Percentiles rank a stretch among this genome's conserved stretches.
phyloP scores from a whole-genome alignment of 306 rosid species.

The Prunus davidiana region DNA sequence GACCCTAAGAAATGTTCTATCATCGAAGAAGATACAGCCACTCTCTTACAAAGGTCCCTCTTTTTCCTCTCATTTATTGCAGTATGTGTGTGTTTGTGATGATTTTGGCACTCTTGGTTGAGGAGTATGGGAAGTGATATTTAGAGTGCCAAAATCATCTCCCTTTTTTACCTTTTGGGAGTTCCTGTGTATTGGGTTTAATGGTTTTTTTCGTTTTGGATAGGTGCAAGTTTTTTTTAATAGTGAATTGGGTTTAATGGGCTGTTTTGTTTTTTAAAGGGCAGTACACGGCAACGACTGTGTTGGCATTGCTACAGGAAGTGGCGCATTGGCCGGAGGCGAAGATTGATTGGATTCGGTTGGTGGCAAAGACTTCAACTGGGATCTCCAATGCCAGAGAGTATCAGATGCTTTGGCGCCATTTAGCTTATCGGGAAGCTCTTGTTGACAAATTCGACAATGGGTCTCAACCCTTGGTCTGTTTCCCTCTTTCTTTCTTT shows the following conservation, averaged over 20 bases:
- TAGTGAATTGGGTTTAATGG: neutral
- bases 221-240: neutral
- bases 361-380: slow-evolving; percentile 65
- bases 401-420: slow-evolving; percentile 91
- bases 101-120: neutral
- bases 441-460: slow-evolving; percentile 41
- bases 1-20: slow-evolving; percentile 35
- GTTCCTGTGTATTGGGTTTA: neutral
- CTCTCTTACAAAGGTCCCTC: slow-evolving; percentile 47
- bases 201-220: neutral
- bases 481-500: slow-evolving; percentile 7
- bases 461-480: slow-evolving; percentile 57
- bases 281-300: slow-evolving; percentile 51
- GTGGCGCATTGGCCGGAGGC: slow-evolving; percentile 36
- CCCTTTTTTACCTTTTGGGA: neutral
- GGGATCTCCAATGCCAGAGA: slow-evolving; percentile 81
- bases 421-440: slow-evolving; percentile 65
- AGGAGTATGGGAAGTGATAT: no score
- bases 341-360: slow-evolving; percentile 73
- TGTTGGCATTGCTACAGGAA: slow-evolving; percentile 73
- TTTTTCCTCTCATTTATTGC: neutral
- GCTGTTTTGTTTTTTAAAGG: neutral
- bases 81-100: no score
- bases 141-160: no score
- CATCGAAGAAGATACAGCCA: slow-evolving; percentile 45